A percentile compares a stretch with the other conserved stretches of the same genome.
Conservation (phyloP, 352 stramenopile species). For the Pythium vanterpoolii region DNA sequence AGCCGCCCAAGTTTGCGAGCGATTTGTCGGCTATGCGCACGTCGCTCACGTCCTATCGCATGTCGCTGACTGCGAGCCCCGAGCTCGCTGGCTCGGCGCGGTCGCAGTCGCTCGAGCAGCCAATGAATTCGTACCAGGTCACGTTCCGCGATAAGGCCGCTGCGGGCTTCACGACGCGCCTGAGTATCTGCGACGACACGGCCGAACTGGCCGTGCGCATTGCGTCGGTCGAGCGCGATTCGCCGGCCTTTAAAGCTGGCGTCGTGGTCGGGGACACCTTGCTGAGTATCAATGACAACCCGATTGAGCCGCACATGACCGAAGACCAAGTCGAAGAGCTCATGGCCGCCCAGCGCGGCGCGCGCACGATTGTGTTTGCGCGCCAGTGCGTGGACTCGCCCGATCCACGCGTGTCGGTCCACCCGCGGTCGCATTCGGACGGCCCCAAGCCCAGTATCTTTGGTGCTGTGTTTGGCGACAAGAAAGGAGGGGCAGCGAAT, state of each 20-base stretch:
- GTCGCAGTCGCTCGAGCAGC: slow-evolving; percentile 20
- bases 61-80: slow-evolving; percentile 5
- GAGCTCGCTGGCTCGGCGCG: slow-evolving; percentile 5
- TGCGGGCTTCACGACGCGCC: slow-evolving; percentile 40
- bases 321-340: slow-evolving; percentile 61
- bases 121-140: slow-evolving; percentile 50
- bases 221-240: slow-evolving; percentile 47
- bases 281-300: slow-evolving; percentile 57
- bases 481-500: background rate
- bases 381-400: slow-evolving; percentile 38
- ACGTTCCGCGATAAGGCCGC: slow-evolving; percentile 52
- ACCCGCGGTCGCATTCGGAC: slow-evolving; percentile 28
- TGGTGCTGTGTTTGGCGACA: background rate
- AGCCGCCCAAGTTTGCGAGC: slow-evolving; percentile 64
- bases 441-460: slow-evolving; percentile 15
- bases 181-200: slow-evolving; percentile 18
- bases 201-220: slow-evolving; percentile 53
- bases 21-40: slow-evolving; percentile 28
- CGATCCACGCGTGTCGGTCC: background rate
- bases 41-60: slow-evolving; percentile 17
- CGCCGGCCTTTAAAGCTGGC: slow-evolving; percentile 46
- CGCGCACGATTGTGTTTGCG: slow-evolving; percentile 60
- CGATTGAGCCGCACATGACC: slow-evolving; percentile 59
- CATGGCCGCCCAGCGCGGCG: slow-evolving; percentile 40
- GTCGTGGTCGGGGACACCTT: slow-evolving; percentile 57